Evolutionary conservation across 108 stramenopile species (phyloP).

Genomic region (Cyclotella choctawhatcheeana): DNA sequence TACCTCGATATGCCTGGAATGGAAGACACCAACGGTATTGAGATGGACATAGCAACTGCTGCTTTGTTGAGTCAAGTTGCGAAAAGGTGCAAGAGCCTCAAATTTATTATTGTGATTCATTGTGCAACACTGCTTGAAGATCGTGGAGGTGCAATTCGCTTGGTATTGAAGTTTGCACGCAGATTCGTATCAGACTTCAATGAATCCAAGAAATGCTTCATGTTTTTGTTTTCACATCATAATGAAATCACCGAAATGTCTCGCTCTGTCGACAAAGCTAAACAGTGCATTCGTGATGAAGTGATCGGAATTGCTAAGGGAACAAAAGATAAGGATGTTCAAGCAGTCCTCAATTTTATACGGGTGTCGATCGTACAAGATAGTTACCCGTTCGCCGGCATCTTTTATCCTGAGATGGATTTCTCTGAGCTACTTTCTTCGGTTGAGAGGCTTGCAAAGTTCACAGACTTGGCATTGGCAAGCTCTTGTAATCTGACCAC

Average conservation of each 20-base stretch:
- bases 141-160: slow-evolving; percentile 60
- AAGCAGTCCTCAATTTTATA: slow-evolving; percentile 49
- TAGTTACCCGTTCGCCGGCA: slow-evolving; percentile 60
- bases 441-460: slow-evolving; percentile 35
- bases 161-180: slow-evolving; percentile 58
- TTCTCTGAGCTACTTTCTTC: slow-evolving; percentile 26
- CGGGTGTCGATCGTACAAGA: slow-evolving; percentile 41
- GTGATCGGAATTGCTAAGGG: slow-evolving; percentile 50
- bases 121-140: slow-evolving; percentile 65
- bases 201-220: slow-evolving; percentile 53
- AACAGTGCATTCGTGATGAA: slow-evolving; percentile 48
- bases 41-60: slow-evolving; percentile 69
- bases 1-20: slow-evolving; percentile 67
- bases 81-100: slow-evolving; percentile 54
- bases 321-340: slow-evolving; percentile 49
- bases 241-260: slow-evolving; percentile 49
- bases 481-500: slow-evolving; percentile 47
- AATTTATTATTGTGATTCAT: slow-evolving; percentile 61
- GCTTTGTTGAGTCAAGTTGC: slow-evolving; percentile 61
- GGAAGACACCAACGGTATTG: slow-evolving; percentile 62
- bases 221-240: slow-evolving; percentile 65
- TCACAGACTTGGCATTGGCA: slow-evolving; percentile 26
- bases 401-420: slow-evolving; percentile 57
- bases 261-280: slow-evolving; percentile 12
- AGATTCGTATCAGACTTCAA: slow-evolving; percentile 58